Conservation (phyloP, 805 yeast genomes). For the Yamadazyma sp. region DNA sequence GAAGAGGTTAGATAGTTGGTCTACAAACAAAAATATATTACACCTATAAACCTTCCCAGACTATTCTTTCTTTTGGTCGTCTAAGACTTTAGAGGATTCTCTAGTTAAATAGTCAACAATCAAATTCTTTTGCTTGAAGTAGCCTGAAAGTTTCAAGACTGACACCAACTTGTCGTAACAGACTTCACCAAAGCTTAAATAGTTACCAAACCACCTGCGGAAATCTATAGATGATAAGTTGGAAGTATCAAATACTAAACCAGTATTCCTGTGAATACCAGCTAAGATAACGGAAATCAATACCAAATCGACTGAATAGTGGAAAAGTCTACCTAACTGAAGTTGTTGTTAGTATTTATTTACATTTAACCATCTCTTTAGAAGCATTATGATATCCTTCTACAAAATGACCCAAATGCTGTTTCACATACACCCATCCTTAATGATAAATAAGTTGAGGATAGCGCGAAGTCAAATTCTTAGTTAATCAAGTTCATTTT, state of each 20-base stretch:
- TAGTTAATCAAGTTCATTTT: too few relatives aligned
- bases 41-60: not conserved
- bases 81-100: conserved; percentile 25
- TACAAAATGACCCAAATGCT: too few relatives aligned
- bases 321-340: conserved; percentile 63
- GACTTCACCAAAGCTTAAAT: conserved; percentile 58
- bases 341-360: conserved; percentile 10
- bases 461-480: too few relatives aligned
- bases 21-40: not conserved
- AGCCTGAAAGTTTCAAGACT: conserved; percentile 44
- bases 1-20: not conserved
- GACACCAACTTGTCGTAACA: conserved; percentile 50
- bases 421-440: not conserved
- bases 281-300: conserved; percentile 80
- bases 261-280: conserved; percentile 81
- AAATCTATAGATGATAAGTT: conserved; percentile 46
- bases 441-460: not conserved
- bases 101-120: conserved; percentile 32
- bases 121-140: conserved; percentile 46
- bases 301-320: conserved; percentile 73
- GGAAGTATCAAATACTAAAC: conserved; percentile 55
- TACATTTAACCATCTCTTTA: too few relatives aligned
- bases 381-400: not conserved
- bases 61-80: conserved; percentile 12
- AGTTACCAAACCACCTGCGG: conserved; percentile 49